These are phyloP conservation scores for Jimgerdemannia flammicorona DNA, from an alignment of 192 early-diverging fungal species.

Conservation along the genomic window DNA sequence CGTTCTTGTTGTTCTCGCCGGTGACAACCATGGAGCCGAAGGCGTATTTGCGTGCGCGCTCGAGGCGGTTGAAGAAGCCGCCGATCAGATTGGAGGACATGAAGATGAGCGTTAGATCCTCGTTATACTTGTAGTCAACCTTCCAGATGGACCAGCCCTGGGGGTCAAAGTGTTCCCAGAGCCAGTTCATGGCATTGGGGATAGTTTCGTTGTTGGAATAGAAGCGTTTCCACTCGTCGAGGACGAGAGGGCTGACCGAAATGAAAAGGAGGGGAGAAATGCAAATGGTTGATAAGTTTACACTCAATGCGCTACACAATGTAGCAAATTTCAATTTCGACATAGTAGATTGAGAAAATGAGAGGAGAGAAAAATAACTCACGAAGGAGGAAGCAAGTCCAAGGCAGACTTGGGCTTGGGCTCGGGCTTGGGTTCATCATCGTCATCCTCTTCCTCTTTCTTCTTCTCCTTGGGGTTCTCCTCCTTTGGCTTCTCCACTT, in stretches of 20 bases:
- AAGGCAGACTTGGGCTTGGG: slow-evolving; percentile 92
- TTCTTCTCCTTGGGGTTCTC: slow-evolving; percentile 52
- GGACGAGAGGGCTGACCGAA: slow-evolving; percentile 47
- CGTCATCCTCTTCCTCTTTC: slow-evolving; percentile 44
- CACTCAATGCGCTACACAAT: neutral
- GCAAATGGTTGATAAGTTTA: neutral
- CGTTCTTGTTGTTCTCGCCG: slow-evolving; percentile 82
- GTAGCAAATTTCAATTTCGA: neutral
- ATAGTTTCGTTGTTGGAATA: slow-evolving; percentile 95
- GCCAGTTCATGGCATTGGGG: slow-evolving; percentile 84
- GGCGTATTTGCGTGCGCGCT: slow-evolving; percentile 90
- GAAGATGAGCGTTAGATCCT: slow-evolving; percentile 82
- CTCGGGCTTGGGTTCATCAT: slow-evolving; percentile 58
- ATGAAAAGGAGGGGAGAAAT: neutral
- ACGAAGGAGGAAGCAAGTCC: slow-evolving; percentile 78
- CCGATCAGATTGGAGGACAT: slow-evolving; percentile 95
- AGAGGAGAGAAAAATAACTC: neutral
- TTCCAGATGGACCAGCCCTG: slow-evolving; percentile 90
- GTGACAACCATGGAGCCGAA: slow-evolving; percentile 83
- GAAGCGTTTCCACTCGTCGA: slow-evolving; percentile 96
- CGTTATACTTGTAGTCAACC: slow-evolving; percentile 95
- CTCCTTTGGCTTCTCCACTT: slow-evolving; percentile 43
- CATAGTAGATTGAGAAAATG: neutral
- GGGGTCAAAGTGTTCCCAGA: slow-evolving; percentile 89
- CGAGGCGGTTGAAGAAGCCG: slow-evolving; percentile 91